Evolutionary conservation across 192 early-diverging fungal genomes (phyloP).

Genomic region (Backusella tuberculispora): DNA sequence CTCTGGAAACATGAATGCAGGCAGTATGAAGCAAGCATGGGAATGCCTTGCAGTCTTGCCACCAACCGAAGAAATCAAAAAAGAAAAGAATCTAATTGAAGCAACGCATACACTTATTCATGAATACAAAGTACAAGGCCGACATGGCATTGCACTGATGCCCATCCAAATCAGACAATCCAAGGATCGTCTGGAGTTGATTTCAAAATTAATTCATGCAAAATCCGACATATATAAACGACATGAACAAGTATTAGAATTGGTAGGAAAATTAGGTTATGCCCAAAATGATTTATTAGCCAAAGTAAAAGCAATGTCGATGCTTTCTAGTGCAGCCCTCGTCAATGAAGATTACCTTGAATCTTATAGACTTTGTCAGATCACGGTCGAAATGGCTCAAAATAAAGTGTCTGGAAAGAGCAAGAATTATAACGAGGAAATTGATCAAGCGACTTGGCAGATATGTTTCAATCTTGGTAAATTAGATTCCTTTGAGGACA

Average conservation of each 20-base stretch:
- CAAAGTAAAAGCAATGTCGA: slow-evolving; percentile 60
- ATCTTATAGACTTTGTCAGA: slow-evolving; percentile 60
- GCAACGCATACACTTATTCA: slow-evolving; percentile 65
- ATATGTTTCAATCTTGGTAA: slow-evolving; percentile 49
- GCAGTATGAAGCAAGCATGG: slow-evolving; percentile 69
- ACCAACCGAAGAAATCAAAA: slow-evolving; percentile 52
- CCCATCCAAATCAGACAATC: slow-evolving; percentile 75
- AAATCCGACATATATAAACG: slow-evolving; percentile 53
- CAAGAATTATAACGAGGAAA: slow-evolving; percentile 19
- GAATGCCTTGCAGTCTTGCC: slow-evolving; percentile 73
- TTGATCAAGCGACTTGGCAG: slow-evolving; percentile 44
- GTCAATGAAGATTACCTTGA: slow-evolving; percentile 56
- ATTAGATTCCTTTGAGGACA: slow-evolving; percentile 46
- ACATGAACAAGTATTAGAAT: slow-evolving; percentile 55
- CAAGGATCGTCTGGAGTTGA: slow-evolving; percentile 61
- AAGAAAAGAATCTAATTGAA: slow-evolving; percentile 70
- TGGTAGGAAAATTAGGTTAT: slow-evolving; percentile 58
- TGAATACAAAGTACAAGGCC: slow-evolving; percentile 51
- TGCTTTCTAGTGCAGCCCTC: slow-evolving; percentile 66
- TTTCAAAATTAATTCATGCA: slow-evolving; percentile 60
- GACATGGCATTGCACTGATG: slow-evolving; percentile 56
- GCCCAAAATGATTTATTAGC: slow-evolving; percentile 40
- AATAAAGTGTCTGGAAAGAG: slow-evolving; percentile 5
- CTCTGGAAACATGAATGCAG: slow-evolving; percentile 65
- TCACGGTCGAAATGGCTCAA: slow-evolving; percentile 57